A percentile compares a stretch with the other conserved stretches of the same genome.
These are phyloP conservation scores for Talaromyces sp. DNA, from an alignment of 2,329 filamentous ascomycete genomes.

Conservation along the genomic window DNA sequence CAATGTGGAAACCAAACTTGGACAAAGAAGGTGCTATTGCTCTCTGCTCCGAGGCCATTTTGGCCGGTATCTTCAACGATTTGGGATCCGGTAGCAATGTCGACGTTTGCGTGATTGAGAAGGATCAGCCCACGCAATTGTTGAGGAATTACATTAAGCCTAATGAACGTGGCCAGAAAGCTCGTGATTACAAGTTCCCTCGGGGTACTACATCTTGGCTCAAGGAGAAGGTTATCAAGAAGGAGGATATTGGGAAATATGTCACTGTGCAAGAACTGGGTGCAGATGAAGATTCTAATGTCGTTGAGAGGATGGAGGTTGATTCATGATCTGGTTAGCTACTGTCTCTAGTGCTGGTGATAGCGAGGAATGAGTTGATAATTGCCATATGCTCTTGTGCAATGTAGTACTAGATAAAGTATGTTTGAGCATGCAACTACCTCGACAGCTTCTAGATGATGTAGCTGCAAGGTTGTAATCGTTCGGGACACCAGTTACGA, in stretches of 20 bases:
- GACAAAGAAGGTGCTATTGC: slow-evolving; percentile 75
- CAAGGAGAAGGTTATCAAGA: slow-evolving; percentile 93
- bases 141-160: slow-evolving; percentile 90
- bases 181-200: slow-evolving; percentile 86
- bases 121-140: slow-evolving; percentile 82
- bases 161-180: slow-evolving; percentile 85
- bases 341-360: background rate
- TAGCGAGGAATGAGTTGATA: background rate
- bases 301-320: slow-evolving; percentile 62
- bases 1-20: slow-evolving; percentile 78
- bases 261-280: slow-evolving; percentile 84
- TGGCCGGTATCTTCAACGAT: slow-evolving; percentile 98
- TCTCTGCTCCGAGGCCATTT: slow-evolving; percentile 78
- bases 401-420: background rate
- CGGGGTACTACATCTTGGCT: slow-evolving; percentile 92
- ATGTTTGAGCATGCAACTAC: background rate
- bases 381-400: background rate
- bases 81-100: slow-evolving; percentile 95
- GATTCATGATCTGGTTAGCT: slow-evolving; percentile 31
- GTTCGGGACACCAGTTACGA: background rate
- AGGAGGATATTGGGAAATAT: slow-evolving; percentile 90
- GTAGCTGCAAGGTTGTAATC: background rate
- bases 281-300: slow-evolving; percentile 57
- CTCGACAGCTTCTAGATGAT: background rate
- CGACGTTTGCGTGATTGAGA: slow-evolving; percentile 90